Conservation (phyloP, 192 early-diverging fungal genomes). For the Endogone sp. region DNA sequence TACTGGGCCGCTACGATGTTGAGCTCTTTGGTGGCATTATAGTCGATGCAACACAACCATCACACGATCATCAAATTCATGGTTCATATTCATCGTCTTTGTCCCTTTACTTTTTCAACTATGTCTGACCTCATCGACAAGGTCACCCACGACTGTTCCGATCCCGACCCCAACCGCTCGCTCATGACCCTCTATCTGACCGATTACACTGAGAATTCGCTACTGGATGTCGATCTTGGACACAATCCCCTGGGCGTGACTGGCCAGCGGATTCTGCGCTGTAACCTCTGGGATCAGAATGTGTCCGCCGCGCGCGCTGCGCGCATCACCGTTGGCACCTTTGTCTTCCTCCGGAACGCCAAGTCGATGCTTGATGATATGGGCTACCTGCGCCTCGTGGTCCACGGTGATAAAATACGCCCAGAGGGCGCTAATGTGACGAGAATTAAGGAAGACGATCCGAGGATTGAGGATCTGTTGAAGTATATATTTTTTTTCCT, state of each 20-base stretch:
- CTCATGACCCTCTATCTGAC: not conserved
- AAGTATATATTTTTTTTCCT: not conserved
- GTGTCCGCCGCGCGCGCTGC: not conserved
- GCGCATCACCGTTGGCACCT: not conserved
- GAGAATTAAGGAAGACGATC: not conserved
- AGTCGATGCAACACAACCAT: too few relatives aligned
- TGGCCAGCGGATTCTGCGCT: not conserved
- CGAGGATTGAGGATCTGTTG: not conserved
- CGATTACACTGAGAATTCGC: not conserved
- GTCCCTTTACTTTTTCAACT: too few relatives aligned
- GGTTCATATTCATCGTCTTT: too few relatives aligned
- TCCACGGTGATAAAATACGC: not conserved
- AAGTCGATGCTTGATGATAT: not conserved
- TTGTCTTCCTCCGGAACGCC: not conserved
- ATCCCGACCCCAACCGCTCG: not conserved
- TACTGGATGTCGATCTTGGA: not conserved
- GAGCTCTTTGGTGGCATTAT: too few relatives aligned
- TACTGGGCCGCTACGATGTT: not conserved
- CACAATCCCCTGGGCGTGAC: not conserved
- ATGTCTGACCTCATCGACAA: too few relatives aligned
- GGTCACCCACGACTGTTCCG: not conserved
- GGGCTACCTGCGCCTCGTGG: not conserved
- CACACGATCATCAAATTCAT: too few relatives aligned
- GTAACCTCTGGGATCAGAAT: slow-evolving; percentile 4
- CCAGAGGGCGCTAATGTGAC: not conserved